Evolutionary conservation across 441 rosid genomes (phyloP), one percentile per base, ranked within the genome.

Genomic region (Isatis lusitanica): DNA sequence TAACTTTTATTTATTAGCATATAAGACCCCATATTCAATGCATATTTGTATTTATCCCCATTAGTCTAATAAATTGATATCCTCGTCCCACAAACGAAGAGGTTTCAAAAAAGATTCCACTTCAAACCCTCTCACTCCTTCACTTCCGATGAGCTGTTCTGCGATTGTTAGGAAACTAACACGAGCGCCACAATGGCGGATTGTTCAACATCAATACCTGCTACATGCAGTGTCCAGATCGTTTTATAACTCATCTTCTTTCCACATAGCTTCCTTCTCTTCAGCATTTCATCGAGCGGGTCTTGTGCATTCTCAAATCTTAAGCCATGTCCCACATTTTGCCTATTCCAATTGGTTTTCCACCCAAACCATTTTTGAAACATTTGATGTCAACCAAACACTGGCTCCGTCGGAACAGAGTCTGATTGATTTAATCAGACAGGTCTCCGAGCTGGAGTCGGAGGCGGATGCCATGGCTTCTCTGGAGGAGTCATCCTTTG

Each of bases 381-480:
- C 66, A 6, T 76, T 82, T 70, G 78, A 63, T 39, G 40, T 83
- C 66, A 53, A 46, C 36, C 47, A 57, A 33, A 3, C 16, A 12
- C 33, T 39, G 11, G 79, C 68, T 50, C 72, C 83, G 1, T 39
- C 61, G 9, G 79, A 74, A 31, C 47, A 60, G 13, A 59, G 62
- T 64, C 68, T 85, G 40, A 53, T 80, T 13, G 79, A 74, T 63
- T 74, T 81, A n/a, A 67, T 93, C 71, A 82, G 76, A 81, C 79
- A 42, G 12, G 89, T 85, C 9, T 79, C 88, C 24, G 39, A 56
- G 46, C 78, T 74, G 12, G 83, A 84, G 57, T 74, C 90, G 0
- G 90, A 88, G 66, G 66, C 77, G 6, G 87, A 87, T 77, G 90
- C 84, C n/a, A 70, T 88, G 82, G 84, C 78, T 35, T 81, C 74